These are phyloP conservation scores for Xylariaceae sp. DNA, from an alignment of 2,329 filamentous ascomycete genomes.

Conservation along the genomic window DNA sequence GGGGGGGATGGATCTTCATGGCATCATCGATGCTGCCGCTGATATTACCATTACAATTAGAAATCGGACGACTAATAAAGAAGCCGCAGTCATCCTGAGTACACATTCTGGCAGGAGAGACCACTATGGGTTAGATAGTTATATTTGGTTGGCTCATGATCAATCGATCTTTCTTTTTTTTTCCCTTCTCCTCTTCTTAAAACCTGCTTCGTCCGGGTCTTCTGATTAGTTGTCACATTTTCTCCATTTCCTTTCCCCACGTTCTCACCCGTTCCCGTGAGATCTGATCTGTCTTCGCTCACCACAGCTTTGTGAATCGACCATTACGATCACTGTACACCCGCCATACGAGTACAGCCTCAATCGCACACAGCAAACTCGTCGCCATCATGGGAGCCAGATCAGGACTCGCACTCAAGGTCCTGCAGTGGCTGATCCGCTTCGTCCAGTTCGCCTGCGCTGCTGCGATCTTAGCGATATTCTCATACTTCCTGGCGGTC, in stretches of 20 bases:
- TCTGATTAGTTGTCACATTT: neutral
- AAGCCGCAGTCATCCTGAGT: too few species aligned
- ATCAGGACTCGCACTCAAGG: slow-evolving; percentile 59
- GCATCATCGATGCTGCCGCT: neutral
- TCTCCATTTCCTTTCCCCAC: neutral
- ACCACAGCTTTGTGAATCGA: neutral
- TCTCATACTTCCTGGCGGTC: slow-evolving; percentile 77
- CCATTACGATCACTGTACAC: neutral
- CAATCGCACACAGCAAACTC: slow-evolving; percentile 1
- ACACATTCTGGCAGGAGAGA: too few species aligned
- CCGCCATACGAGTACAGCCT: slow-evolving; percentile 13
- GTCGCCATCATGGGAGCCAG: slow-evolving; percentile 50
- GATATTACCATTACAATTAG: neutral
- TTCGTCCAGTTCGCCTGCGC: slow-evolving; percentile 67
- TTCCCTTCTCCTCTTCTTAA: neutral
- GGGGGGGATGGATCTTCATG: neutral
- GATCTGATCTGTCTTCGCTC: neutral
- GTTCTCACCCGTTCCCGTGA: neutral
- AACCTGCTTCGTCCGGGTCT: neutral
- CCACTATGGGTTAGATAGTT: too few species aligned
- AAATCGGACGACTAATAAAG: too few species aligned
- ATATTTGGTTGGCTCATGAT: too few species aligned
- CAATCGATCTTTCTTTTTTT: neutral
- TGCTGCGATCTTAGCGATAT: slow-evolving; percentile 69
- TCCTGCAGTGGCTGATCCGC: slow-evolving; percentile 65